phyloP scores from a whole-genome alignment of 2,329 filamentous ascomycete genomes.

The Trichophaea hybrida region DNA sequence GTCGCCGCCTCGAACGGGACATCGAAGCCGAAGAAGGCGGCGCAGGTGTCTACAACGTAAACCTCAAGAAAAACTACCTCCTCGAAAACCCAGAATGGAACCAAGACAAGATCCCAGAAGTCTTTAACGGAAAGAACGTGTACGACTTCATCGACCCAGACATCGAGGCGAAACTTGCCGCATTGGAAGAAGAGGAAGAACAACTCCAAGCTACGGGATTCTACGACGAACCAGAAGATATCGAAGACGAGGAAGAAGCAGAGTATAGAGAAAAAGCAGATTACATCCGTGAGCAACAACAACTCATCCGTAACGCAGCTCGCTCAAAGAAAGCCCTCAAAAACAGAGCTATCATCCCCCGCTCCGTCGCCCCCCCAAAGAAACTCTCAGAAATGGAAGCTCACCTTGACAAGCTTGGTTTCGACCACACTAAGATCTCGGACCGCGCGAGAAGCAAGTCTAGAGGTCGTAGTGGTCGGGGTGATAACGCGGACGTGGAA shows the following conservation, averaged over 20 bases:
- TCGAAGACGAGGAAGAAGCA: slow-evolving; percentile 78
- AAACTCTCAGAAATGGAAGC: slow-evolving; percentile 76
- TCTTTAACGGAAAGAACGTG: slow-evolving; percentile 91
- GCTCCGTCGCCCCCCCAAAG: slow-evolving; percentile 58
- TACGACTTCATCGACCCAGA: slow-evolving; percentile 96
- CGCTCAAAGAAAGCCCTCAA: slow-evolving; percentile 93
- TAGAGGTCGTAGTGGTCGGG: slow-evolving; percentile 57
- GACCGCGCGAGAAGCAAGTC: slow-evolving; percentile 56
- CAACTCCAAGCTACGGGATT: slow-evolving; percentile 79
- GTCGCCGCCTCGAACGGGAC: slow-evolving; percentile 67
- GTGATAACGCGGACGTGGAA: slow-evolving; percentile 45
- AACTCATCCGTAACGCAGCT: slow-evolving; percentile 82
- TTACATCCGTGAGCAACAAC: slow-evolving; percentile 86
- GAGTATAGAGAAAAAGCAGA: slow-evolving; percentile 85
- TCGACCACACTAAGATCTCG: slow-evolving; percentile 63
- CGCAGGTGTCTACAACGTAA: slow-evolving; percentile 88
- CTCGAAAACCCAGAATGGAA: slow-evolving; percentile 88
- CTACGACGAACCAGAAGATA: slow-evolving; percentile 67
- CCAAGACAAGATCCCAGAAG: slow-evolving; percentile 85
- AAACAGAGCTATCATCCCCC: slow-evolving; percentile 87
- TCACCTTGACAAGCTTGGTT: slow-evolving; percentile 69
- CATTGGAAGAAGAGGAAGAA: slow-evolving; percentile 90
- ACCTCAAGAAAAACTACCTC: slow-evolving; percentile 73
- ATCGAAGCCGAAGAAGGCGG: slow-evolving; percentile 85
- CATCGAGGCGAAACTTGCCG: slow-evolving; percentile 81